phyloP scores from a whole-genome alignment of 1,139 yeast species.

The Pichia sp. region DNA sequence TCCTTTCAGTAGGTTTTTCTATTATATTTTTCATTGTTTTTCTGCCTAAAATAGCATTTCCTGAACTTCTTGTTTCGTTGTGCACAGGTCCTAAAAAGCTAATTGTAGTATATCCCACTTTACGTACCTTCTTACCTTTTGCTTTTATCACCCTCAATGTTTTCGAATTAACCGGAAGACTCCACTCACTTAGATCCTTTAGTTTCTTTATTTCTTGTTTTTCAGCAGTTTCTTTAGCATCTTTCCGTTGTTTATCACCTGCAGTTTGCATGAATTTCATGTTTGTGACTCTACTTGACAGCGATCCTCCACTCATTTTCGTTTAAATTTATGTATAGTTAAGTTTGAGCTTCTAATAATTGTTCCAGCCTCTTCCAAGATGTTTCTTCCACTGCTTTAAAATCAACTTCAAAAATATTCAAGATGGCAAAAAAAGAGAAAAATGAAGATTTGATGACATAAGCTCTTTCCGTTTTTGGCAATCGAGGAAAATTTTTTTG shows the following conservation, averaged over 20 bases:
- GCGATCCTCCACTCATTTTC: conserved; percentile 11
- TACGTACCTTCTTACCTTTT: conserved; percentile 30
- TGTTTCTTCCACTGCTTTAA: no score
- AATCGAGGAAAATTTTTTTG: conserved; percentile 2
- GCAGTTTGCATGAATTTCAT: conserved; percentile 55
- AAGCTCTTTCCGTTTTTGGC: no score
- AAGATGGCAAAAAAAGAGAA: conserved; percentile 1
- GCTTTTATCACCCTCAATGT: conserved; percentile 24
- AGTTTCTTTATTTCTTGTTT: conserved; percentile 35
- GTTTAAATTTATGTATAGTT: not conserved
- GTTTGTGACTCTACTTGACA: conserved; percentile 60
- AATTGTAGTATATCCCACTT: conserved; percentile 43
- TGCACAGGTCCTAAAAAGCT: conserved; percentile 8
- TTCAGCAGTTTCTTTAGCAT: conserved; percentile 34
- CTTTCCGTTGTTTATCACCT: conserved; percentile 8
- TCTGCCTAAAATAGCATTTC: conserved; percentile 26
- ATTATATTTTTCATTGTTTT: conserved; percentile 14
- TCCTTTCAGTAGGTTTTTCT: not conserved
- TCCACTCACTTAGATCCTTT: conserved; percentile 61
- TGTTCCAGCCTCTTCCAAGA: not conserved
- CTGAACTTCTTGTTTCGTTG: not conserved
- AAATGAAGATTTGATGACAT: no score
- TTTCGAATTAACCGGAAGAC: conserved; percentile 34
- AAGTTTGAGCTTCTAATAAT: not conserved
- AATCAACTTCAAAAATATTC: no score